Evolutionary conservation across 805 yeast species (phyloP), one percentile per base, ranked within the genome.

Genomic region (Candida coquimbonensis): DNA sequence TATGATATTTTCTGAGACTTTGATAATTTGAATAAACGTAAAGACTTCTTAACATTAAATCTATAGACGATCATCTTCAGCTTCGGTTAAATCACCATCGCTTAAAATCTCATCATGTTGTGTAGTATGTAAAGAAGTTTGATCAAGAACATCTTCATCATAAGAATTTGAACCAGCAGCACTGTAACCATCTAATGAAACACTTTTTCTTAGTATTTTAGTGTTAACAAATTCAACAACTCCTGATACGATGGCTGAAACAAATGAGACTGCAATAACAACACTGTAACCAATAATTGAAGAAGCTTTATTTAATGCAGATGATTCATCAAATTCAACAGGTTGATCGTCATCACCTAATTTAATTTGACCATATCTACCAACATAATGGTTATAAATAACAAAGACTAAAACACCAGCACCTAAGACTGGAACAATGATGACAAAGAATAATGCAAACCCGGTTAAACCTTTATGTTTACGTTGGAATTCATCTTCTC

Each of bases 331-430:
- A 50, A 85, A 78, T 58, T 83, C 90, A 40, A 83, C 74, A 42
- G 78, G 84, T 33, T 80, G 88, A 32, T 81, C 87, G 42, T 81
- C 88, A 33, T 81, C 88, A 41, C 88, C 95, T 39, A 90, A 72
- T 52, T 95, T 72, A 49, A 90, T 90, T 62, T 85, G 95, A 16
- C 96, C 96, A 62, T 87, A 81, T 54, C 86, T 72, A 32, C 87
- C 78, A 49, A 87, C 79, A 44, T 95, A 95, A 57, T 82, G 77
- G 50, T 85, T 88, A 62, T 85, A 89, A 21, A 88, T 80, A 59
- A 87, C 77, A 75, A 80, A 81, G 2, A 82, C 75, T n/a, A 72
- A 67, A 8, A 75, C 56, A 48, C 77, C 74, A 3, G 80, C 77
- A 48, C 69, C 57, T 1, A 66, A 44, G 3, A 83, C 47, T 14